phyloP scores from a whole-genome alignment of 495 filamentous ascomycete genomes.

The Annulohypoxylon maeteangense region DNA sequence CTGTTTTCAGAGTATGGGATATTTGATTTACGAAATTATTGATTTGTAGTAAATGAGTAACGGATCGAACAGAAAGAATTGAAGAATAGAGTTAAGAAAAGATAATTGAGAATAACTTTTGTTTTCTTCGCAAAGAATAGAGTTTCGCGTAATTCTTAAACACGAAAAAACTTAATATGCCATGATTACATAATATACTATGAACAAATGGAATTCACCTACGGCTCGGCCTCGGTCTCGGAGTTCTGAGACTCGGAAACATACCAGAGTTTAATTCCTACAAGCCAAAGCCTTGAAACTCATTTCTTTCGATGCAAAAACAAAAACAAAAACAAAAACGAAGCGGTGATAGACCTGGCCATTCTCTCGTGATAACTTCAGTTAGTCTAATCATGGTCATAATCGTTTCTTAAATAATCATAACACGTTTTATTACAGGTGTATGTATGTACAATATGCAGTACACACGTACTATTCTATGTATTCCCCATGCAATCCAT shows the following conservation, averaged over 20 bases:
- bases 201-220: background rate
- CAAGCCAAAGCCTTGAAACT: background rate
- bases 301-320: background rate
- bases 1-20: background rate
- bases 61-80: no score
- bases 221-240: background rate
- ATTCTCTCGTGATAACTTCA: constrained; percentile 26
- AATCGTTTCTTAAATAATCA: background rate
- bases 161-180: background rate
- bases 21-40: background rate
- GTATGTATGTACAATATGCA: background rate
- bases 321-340: background rate
- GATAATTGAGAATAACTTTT: background rate
- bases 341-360: constrained; percentile 13
- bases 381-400: constrained; percentile 2
- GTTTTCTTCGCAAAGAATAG: background rate
- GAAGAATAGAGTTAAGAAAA: no score
- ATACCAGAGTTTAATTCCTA: background rate
- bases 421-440: background rate
- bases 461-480: background rate
- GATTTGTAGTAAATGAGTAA: background rate
- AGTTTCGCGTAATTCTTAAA: background rate
- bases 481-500: constrained; percentile 7
- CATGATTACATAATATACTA: background rate
- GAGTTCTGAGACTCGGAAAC: background rate